Base-by-base conservation (phyloP, 2,329 filamentous ascomycete genomes). In the Claviceps sp. region DNA sequence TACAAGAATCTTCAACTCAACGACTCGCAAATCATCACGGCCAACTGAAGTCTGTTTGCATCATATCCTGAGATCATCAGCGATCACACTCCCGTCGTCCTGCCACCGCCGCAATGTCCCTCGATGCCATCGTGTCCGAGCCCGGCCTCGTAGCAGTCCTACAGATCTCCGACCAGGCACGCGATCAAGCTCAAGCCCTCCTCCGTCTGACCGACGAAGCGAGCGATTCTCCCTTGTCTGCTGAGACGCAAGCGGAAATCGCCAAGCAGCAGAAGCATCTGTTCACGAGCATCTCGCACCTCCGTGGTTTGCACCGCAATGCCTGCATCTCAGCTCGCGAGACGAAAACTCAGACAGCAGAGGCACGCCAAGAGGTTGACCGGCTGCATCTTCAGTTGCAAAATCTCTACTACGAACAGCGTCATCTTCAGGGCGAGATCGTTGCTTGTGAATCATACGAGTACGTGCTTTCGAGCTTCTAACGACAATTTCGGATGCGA, bases 331-430 rank as follows among this genome's bases (percentile, higher is more conserved):
- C 81, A 34, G 87, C 89, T 34, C 82, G 93, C 58, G 82, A 88
- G 59, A 95, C 90, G 14, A 97, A 97, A 67, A 76, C 85, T 50
- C 75, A 81, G 59, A 97, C 93, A 0, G 85, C 88, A 34, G 88
- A 95, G 66, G 86, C 86, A 48, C 82, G 90, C 48, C 86, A 91
- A 61, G 88, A 95, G 68, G 88, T 97, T 57, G 93, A 98, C 65
- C 81, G 84, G 48, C 75, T 98, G 55, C 90, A 97, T 65, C 76
- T 98, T 40, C 87, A 95, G 63, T 76, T 98, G 52, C 91, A 97
- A 69, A 98, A 98, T 63, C 72, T 98, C 7, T 94, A 93, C 67
- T 98, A 98, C 64, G 91, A 98, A 68, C 90, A 97, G 70, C 77
- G 88, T 51, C 89, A 96, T 67, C 72, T 98, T 51, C 82, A 86